Evolutionary conservation across 1,284 basidiomycete species (phyloP), one percentile per base, ranked within the genome.

Genomic region (Apiotrichum laibachii): DNA sequence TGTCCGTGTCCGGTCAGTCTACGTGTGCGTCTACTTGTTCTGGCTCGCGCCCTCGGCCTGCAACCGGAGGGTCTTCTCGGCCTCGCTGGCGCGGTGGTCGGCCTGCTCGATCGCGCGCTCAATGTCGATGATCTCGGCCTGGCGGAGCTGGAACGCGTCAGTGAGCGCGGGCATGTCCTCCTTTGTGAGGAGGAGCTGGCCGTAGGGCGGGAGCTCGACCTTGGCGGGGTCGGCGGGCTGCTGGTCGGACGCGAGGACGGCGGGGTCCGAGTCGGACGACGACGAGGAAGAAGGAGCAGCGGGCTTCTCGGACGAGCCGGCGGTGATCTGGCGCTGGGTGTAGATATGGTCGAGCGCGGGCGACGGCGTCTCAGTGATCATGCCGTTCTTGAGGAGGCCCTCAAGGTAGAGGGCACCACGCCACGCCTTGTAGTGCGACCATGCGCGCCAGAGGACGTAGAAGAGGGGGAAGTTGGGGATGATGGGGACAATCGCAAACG

Each of bases 391-490:
- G 21, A 77, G 56, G 18, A 77, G 59, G 19, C 55, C 48, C 51
- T 73, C 69, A 50, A 77, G 67, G 64, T 76, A 79, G 12, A 58
- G 61, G 10, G 72, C 74, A 34, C 79, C 80, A 59, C 76, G 65
- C 72, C 73, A 80, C 1, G 77, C 76, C 63, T 72, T 76, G 69
- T 74, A 79, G 59, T 81, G 80, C 15, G 72, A 76, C 77, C 78
- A 81, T 19, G 79, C 79, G 57, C 80, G 69, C 79, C 80, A 81
- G 11, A 80, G 71, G 46, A 80, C 76, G 73, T 81, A 81, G 72
- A 81, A 80, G 48, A 80, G 67, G 5, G 78, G 77, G 62, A 76
- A 77, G 67, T 81, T 81, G 54, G 80, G 80, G 15, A 81, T 66
- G 64, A 81, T 53, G 31, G 80, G 80, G 50, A 81, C 70, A 52